Evolutionary conservation across 208 protist genomes (phyloP).

Genomic region (Leishmania tarentolae): DNA sequence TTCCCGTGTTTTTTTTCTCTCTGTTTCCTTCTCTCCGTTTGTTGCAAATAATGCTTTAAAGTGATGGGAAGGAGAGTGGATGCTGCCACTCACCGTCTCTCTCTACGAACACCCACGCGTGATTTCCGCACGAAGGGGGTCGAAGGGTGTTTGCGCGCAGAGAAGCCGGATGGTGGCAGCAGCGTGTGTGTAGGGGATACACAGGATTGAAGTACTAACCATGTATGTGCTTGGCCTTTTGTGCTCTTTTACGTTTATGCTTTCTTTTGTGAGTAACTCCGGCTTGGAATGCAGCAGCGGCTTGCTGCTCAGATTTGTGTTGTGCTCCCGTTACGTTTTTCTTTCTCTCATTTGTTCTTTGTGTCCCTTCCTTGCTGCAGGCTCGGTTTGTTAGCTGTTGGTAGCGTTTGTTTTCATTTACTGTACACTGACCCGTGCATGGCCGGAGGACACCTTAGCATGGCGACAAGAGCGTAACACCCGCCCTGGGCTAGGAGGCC

Average conservation of each 20-base stretch:
- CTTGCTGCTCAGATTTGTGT: neutral
- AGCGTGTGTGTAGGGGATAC: neutral
- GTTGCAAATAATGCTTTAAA: neutral
- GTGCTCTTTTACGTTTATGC: neutral
- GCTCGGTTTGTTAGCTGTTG: neutral
- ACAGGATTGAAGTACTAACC: neutral
- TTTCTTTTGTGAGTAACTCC: neutral
- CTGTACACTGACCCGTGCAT: no score
- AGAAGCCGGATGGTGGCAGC: neutral
- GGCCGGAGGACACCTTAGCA: neutral
- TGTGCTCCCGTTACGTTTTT: neutral
- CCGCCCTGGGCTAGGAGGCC: neutral
- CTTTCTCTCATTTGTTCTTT: neutral
- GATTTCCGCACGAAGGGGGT: neutral
- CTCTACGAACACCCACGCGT: neutral
- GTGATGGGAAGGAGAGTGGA: neutral
- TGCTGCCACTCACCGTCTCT: neutral
- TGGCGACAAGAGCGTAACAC: no score
- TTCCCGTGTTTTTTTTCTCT: constrained; percentile 13
- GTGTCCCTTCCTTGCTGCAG: neutral
- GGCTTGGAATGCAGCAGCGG: neutral
- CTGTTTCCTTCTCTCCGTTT: constrained; percentile 10
- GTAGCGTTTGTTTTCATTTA: neutral
- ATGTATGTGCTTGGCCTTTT: neutral
- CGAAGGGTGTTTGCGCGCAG: neutral